Evolutionary conservation across 768 basidiomycete genomes (phyloP).

Genomic region (Termitomyces sp.): DNA sequence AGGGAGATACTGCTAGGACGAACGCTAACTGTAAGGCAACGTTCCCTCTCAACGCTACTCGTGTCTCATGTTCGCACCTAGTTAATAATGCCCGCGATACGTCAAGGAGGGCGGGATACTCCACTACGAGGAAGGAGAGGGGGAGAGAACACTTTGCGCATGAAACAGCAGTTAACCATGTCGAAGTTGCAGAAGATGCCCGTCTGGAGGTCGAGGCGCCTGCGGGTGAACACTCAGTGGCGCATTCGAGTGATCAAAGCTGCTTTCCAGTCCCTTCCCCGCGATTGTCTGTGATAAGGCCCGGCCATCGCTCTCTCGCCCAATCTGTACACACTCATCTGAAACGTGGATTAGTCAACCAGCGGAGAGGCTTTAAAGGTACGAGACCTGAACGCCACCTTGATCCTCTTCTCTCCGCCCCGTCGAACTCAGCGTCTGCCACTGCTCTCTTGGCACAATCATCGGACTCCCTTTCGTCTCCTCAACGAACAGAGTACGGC

Average conservation of each 20-base stretch:
- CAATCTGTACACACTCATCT: constrained; percentile 49
- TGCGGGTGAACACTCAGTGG: neutral
- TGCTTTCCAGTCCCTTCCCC: neutral
- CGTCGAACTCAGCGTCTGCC: neutral
- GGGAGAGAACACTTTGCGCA: neutral
- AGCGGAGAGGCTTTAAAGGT: neutral
- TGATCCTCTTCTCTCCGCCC: neutral
- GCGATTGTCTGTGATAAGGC: neutral
- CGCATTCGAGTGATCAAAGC: neutral
- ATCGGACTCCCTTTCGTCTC: constrained; percentile 14
- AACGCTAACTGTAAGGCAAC: neutral
- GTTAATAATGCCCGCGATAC: neutral
- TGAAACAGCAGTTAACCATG: neutral
- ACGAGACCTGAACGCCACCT: neutral
- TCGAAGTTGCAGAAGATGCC: neutral
- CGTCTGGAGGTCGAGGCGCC: neutral
- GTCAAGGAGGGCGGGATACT: neutral
- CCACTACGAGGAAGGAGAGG: constrained; percentile 5
- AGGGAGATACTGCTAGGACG: neutral
- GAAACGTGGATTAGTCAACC: constrained; percentile 1
- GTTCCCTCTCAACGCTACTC: neutral
- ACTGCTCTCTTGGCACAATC: constrained; percentile 22
- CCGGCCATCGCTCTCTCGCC: constrained; percentile 32
- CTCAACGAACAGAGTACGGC: neutral
- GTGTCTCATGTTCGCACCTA: neutral